Conservation (phyloP, 139 green algal genomes). For the Coelastrella sp. region DNA sequence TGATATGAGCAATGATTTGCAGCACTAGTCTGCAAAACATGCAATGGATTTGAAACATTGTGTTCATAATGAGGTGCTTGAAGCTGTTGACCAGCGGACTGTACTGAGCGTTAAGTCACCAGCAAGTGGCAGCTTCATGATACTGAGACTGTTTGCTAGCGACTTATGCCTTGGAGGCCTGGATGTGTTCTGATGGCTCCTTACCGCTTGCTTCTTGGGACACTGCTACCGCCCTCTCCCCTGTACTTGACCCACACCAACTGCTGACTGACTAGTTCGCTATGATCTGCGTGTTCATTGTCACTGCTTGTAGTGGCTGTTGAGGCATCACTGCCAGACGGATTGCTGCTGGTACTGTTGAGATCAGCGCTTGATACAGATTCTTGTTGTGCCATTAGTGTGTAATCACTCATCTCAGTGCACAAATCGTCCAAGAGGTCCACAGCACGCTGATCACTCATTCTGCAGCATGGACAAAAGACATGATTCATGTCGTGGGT, state of each 20-base stretch:
- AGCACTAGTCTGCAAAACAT: too few relatives aligned
- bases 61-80: too few relatives aligned
- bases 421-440: conserved; percentile 84
- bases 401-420: conserved; percentile 67
- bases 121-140: too few relatives aligned
- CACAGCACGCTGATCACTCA: conserved; percentile 75
- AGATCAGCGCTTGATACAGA: neutral
- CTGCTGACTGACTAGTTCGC: neutral
- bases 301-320: too few relatives aligned
- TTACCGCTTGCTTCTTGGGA: conserved; percentile 23
- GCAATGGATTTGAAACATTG: too few relatives aligned
- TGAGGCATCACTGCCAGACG: neutral
- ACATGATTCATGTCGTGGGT: too few relatives aligned
- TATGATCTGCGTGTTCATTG: too few relatives aligned
- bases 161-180: too few relatives aligned
- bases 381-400: conserved; percentile 53
- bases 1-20: too few relatives aligned
- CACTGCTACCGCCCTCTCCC: conserved; percentile 37
- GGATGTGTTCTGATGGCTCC: neutral
- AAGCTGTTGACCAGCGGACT: too few relatives aligned
- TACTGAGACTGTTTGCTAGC: too few relatives aligned
- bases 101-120: too few relatives aligned
- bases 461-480: conserved; percentile 42
- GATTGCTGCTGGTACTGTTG: neutral
- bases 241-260: conserved; percentile 22